Percentiles rank a stretch among this genome's conserved stretches.
Conservation (phyloP, 2,329 filamentous ascomycete species). For the Diaporthe capsici region DNA sequence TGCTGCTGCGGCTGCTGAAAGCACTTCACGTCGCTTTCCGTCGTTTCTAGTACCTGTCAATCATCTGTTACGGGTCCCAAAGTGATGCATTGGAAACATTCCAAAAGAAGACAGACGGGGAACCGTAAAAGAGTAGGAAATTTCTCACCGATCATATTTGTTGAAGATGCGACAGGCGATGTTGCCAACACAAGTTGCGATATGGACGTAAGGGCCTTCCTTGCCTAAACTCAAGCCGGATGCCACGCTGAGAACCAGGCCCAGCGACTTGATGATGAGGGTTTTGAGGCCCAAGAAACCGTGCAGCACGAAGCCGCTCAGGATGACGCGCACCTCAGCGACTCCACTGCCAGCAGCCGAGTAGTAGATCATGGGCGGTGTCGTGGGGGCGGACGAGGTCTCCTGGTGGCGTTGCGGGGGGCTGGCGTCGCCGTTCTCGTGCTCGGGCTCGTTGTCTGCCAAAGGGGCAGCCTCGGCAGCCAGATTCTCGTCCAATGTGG, state of each 20-base stretch:
- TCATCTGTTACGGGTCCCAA: too few relatives aligned
- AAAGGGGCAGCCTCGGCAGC: slow-evolving; percentile 70
- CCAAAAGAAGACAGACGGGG: too few relatives aligned
- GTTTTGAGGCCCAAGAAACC: slow-evolving; percentile 94
- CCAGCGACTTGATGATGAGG: slow-evolving; percentile 85
- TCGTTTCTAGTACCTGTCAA: slow-evolving; percentile 71
- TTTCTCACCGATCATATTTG: slow-evolving; percentile 80
- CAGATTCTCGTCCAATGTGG: slow-evolving; percentile 93
- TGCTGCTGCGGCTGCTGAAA: slow-evolving; percentile 93
- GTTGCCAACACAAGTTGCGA: slow-evolving; percentile 94
- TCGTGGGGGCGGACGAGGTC: slow-evolving; percentile 49
- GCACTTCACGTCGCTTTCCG: slow-evolving; percentile 90
- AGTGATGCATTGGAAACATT: too few relatives aligned
- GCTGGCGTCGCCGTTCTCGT: slow-evolving; percentile 60
- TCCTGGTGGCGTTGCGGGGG: slow-evolving; percentile 55
- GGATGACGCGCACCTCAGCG: slow-evolving; percentile 95
- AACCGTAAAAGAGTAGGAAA: too few relatives aligned
- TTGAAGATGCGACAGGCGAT: slow-evolving; percentile 93
- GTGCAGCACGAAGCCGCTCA: slow-evolving; percentile 98
- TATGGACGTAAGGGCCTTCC: slow-evolving; percentile 96
- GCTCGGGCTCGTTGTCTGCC: slow-evolving; percentile 57
- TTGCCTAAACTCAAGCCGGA: slow-evolving; percentile 96
- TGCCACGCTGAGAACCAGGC: slow-evolving; percentile 88
- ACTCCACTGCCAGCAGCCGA: slow-evolving; percentile 96
- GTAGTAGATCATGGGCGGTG: slow-evolving; percentile 90